Base-by-base conservation (phyloP, 768 basidiomycete species). In the Cystofilobasidium macerans region DNA sequence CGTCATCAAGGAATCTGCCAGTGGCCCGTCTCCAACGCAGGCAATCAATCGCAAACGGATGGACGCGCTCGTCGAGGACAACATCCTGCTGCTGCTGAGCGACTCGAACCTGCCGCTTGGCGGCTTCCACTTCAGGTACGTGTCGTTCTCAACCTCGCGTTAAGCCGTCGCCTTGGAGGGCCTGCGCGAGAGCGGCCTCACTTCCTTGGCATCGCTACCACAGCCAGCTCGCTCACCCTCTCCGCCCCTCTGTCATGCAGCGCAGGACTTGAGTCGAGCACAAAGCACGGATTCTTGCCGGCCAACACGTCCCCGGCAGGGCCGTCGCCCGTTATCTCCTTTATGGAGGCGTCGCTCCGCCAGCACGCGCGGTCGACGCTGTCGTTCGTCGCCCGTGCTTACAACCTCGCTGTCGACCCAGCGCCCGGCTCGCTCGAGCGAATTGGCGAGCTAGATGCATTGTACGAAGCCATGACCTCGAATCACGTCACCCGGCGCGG, bases 91-190 rank as follows among this genome's bases (percentile, higher is more conserved):
- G 43, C 80, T 93, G 40, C 82, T 94, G 48, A 82, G 88, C 0
- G 91, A 94, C 78, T 88, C 89, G 69, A 97, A 94, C 76, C 84
- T 99, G 3, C 95, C 95, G 2, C 98, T 94, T 0, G 95, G 95
- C 40, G 87, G 94, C 1, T 99, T 99, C 24, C 65, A 67, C 56
- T 67, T 67, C 59, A 60, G 57, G 65, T 66, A 14, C 18, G 65
- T 30, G 2, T 13, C 5, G 11, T 18, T 36, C 18, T 47, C 16
- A n/a, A 9, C 24, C 45, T 30, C 7, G 26, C 42, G 22, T n/a
- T n/a, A n/a, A n/a, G n/a, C n/a, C n/a, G n/a, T n/a, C n/a, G n/a
- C n/a, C n/a, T n/a, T n/a, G n/a, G n/a, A n/a, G n/a, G n/a, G n/a
- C n/a, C n/a, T n/a, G n/a, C n/a, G n/a, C n/a, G n/a, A n/a, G n/a